Evolutionary conservation across 2,329 filamentous ascomycete genomes (phyloP).

Genomic region (Colletotrichum sp.): DNA sequence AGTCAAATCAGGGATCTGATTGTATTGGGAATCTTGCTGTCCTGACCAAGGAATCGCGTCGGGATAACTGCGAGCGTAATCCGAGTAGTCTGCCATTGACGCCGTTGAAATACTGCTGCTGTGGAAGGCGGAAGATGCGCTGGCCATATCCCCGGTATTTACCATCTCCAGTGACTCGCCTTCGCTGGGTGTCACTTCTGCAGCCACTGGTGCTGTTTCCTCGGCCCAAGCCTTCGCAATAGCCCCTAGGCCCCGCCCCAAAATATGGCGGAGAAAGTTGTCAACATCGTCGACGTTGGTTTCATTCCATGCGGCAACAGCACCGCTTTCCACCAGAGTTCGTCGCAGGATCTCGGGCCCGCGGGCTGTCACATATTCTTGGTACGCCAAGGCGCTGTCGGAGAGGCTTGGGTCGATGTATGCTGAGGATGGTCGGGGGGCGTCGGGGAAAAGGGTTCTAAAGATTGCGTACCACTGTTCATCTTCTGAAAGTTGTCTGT

Average conservation of each 20-base stretch:
- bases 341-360: not conserved
- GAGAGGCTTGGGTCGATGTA: conserved; percentile 21
- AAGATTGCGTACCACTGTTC: conserved; percentile 31
- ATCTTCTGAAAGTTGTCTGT: conserved; percentile 20
- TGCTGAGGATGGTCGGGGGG: conserved; percentile 21
- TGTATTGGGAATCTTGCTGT: rapidly evolving
- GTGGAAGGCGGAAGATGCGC: too few relatives aligned
- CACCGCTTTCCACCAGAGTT: not conserved
- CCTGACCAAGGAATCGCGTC: rapidly evolving
- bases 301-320: not conserved
- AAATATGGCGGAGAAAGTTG: too few relatives aligned
- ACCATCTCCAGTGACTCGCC: too few relatives aligned
- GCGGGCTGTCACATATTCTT: not conserved
- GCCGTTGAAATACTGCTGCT: too few relatives aligned
- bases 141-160: too few relatives aligned
- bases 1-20: too few relatives aligned
- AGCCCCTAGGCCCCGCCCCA: rapidly evolving
- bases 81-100: too few relatives aligned
- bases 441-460: conserved; percentile 24
- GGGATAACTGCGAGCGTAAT: too few relatives aligned
- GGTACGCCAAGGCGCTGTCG: not conserved
- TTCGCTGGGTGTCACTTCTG: too few relatives aligned
- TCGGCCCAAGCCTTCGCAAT: too few relatives aligned
- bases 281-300: not conserved
- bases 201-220: too few relatives aligned